phyloP scores from a whole-genome alignment of 2,329 filamentous ascomycete species.

The Scorias spongiosa region DNA sequence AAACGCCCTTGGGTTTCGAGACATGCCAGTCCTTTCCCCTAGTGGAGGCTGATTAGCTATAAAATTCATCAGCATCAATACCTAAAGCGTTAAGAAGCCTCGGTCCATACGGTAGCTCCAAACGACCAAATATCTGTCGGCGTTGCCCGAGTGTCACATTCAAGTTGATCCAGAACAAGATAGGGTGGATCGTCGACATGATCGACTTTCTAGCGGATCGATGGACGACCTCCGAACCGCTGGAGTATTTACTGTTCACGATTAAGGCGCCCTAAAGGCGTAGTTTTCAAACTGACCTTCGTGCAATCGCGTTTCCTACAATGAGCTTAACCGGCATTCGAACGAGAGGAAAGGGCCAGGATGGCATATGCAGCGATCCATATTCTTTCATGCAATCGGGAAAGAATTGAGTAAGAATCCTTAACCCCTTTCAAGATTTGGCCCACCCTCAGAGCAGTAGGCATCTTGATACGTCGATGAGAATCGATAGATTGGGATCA shows the following conservation, averaged over 20 bases:
- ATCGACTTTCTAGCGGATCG: not conserved
- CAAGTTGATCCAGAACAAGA: not conserved
- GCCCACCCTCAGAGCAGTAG: not conserved
- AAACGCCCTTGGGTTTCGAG: not conserved
- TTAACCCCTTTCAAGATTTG: not conserved
- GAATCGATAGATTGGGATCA: not conserved
- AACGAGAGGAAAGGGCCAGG: not conserved
- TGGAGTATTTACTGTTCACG: not conserved
- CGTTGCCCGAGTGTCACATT: not conserved
- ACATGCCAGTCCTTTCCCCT: not conserved
- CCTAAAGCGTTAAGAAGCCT: not conserved
- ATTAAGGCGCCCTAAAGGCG: not conserved
- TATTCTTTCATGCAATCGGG: not conserved
- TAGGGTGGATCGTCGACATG: not conserved
- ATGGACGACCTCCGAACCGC: not conserved
- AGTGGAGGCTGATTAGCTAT: not conserved
- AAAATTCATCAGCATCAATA: not conserved
- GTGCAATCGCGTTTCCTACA: not conserved
- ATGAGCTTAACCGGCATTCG: not conserved
- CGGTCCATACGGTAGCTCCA: not conserved
- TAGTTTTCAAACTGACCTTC: not conserved
- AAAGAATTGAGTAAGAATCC: not conserved
- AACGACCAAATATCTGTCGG: not conserved
- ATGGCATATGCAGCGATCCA: not conserved
- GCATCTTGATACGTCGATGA: not conserved